Evolutionary conservation across 2,329 filamentous ascomycete species (phyloP).

Genomic region (Penicillium sp.): DNA sequence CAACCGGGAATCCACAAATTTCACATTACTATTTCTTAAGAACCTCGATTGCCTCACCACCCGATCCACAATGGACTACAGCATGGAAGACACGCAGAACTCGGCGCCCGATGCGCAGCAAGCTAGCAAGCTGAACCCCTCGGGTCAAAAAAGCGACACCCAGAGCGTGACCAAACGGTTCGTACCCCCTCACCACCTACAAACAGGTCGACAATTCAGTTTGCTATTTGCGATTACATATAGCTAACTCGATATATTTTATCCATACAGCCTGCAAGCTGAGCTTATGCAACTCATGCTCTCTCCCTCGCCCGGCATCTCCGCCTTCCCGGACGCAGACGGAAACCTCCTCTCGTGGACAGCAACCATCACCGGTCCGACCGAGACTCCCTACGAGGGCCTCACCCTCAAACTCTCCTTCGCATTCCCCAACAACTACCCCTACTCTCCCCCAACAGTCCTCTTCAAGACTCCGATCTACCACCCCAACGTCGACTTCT

Average conservation of each 20-base stretch:
- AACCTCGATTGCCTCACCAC: background rate
- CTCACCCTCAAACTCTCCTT: conserved; percentile 91
- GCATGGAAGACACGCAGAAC: conserved; percentile 66
- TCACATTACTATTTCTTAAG: background rate
- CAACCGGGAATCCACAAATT: background rate
- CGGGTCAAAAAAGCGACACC: conserved; percentile 61
- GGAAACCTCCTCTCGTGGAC: conserved; percentile 91
- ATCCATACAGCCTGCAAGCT: conserved; percentile 72
- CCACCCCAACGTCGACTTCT: conserved; percentile 98
- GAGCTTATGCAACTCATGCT: conserved; percentile 99
- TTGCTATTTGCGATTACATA: background rate
- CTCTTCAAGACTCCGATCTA: conserved; percentile 99
- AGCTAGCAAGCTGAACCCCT: conserved; percentile 60
- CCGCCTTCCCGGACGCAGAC: conserved; percentile 87
- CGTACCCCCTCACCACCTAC: conserved; percentile 18
- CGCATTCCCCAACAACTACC: conserved; percentile 87
- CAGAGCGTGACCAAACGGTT: conserved; percentile 79
- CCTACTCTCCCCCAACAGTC: conserved; percentile 85
- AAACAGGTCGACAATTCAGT: background rate
- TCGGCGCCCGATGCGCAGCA: conserved; percentile 62
- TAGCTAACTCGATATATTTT: conserved; percentile 1
- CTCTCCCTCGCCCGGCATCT: conserved; percentile 86
- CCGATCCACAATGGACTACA: conserved; percentile 52
- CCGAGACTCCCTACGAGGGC: conserved; percentile 84
- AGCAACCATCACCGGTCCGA: conserved; percentile 87